Percentiles rank a stretch among this genome's conserved stretches.
Conservation (phyloP, 805 yeast genomes). For the Blastobotrys chiropterorum region DNA sequence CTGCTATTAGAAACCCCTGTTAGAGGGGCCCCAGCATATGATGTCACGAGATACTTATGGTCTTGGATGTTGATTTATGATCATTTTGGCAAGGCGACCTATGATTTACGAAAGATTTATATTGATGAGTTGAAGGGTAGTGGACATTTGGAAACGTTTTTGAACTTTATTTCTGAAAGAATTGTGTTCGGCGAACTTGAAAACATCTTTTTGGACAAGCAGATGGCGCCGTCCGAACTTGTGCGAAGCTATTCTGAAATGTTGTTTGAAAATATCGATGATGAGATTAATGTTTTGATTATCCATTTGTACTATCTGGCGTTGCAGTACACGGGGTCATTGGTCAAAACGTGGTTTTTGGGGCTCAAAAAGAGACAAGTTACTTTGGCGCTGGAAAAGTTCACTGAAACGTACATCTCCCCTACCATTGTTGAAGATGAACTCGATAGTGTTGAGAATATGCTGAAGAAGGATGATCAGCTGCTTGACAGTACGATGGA, state of each 20-base stretch:
- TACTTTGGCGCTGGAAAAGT: conserved; percentile 54
- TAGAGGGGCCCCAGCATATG: conserved; percentile 8
- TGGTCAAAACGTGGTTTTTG: conserved; percentile 52
- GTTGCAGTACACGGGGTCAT: conserved; percentile 48
- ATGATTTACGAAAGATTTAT: conserved; percentile 55
- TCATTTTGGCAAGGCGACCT: conserved; percentile 60
- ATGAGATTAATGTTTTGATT: conserved; percentile 37
- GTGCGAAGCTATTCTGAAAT: conserved; percentile 12
- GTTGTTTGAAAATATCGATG: conserved; percentile 18
- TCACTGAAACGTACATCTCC: conserved; percentile 56
- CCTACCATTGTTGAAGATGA: conserved; percentile 57
- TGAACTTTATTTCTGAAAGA: conserved; percentile 45
- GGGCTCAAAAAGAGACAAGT: conserved; percentile 61
- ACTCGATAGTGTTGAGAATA: conserved; percentile 42
- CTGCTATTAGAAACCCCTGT: conserved; percentile 19
- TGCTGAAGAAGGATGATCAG: conserved; percentile 27
- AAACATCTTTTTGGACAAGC: background rate
- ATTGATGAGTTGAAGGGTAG: conserved; percentile 49
- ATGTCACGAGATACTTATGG: conserved; percentile 23
- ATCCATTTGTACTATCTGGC: conserved; percentile 47
- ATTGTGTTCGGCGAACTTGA: conserved; percentile 7
- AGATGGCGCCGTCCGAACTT: conserved; percentile 9
- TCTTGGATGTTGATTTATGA: conserved; percentile 60
- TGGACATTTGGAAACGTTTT: conserved; percentile 43
- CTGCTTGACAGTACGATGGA: conserved; percentile 35